These are phyloP conservation scores for Daldinia decipiens DNA, from an alignment of 495 filamentous ascomycete genomes.

Conservation along the genomic window DNA sequence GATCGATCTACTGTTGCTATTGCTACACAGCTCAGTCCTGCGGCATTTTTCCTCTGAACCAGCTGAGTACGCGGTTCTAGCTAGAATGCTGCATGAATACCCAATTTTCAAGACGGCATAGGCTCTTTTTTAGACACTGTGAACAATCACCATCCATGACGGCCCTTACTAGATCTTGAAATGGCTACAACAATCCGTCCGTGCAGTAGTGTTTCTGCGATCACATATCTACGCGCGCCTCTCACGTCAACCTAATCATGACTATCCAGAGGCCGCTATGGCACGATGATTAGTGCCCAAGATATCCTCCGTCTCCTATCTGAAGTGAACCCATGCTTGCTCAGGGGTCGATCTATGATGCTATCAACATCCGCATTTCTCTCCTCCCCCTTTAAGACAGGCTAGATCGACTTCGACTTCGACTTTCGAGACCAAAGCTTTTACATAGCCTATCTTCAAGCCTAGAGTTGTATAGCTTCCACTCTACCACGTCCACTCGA, in stretches of 20 bases:
- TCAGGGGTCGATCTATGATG: slow-evolving; percentile 23
- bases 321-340: background rate
- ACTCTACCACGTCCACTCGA: background rate
- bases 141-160: slow-evolving; percentile 22
- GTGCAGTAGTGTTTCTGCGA: slow-evolving; percentile 31
- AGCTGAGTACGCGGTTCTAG: slow-evolving; percentile 11
- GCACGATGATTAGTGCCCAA: slow-evolving; percentile 20
- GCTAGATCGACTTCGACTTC: slow-evolving; percentile 5
- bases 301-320: background rate
- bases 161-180: slow-evolving; percentile 22
- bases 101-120: background rate
- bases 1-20: slow-evolving; percentile 5
- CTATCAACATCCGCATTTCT: slow-evolving; percentile 2
- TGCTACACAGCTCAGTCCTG: background rate
- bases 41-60: slow-evolving; percentile 25
- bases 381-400: slow-evolving; percentile 10
- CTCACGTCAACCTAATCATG: slow-evolving; percentile 12
- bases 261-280: slow-evolving; percentile 25
- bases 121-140: slow-evolving; percentile 21
- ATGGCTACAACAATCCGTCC: slow-evolving; percentile 23
- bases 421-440: background rate
- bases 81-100: slow-evolving; percentile 20
- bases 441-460: background rate
- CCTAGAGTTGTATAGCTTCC: background rate
- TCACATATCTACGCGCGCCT: slow-evolving; percentile 14